Base-by-base conservation (phyloP, 2,329 filamentous ascomycete species). In the Cladosporium sp. region DNA sequence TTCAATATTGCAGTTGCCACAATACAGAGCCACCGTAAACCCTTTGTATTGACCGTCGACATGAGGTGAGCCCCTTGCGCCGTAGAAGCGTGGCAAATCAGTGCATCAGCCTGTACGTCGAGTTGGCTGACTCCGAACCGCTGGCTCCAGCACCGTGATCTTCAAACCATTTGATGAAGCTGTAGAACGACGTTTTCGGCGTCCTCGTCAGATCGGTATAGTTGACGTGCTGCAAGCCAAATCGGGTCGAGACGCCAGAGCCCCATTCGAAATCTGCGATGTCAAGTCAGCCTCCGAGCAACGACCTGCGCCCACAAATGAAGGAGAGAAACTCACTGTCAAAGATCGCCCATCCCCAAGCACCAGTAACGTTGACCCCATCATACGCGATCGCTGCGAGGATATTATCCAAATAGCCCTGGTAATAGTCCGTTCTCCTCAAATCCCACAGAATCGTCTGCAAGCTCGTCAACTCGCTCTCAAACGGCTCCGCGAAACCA, bases 171-270 rank as follows among this genome's bases (percentile, higher is more conserved):
- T 67, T 63, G 37, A 66, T 58, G 52, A 69, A 68, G 42, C 68
- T 63, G 53, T 71, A 71, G 55, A 69, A 68, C 52, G 64, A 69
- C 8, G 69, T 67, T 58, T 72, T 71, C 52, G 67, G 70, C 31
- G 58, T 59, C 46, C 68, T 56, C 53, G 68, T 65, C 53, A 67
- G 61, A n/a, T 63, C 65, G 28, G 66, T 68, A 8, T 67, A 59
- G 45, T 70, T 69, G 14, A 68, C 63, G 53, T 68, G 58, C 43
- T 69, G 66, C 49, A 70, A 60, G 0, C 68, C 68, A 54, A 70
- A 70, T 46, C 64, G 65, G 0, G 63, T 62, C 6, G 56, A 52
- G 31, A 61, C 59, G 1, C 73, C 50, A 2, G 50, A 53, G 8
- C 43, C 50, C 68, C 68, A 70, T 54, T 71, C 69, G 46, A 70